Evolutionary conservation across 441 rosid species (phyloP).

Genomic region (Capsella rubella): DNA sequence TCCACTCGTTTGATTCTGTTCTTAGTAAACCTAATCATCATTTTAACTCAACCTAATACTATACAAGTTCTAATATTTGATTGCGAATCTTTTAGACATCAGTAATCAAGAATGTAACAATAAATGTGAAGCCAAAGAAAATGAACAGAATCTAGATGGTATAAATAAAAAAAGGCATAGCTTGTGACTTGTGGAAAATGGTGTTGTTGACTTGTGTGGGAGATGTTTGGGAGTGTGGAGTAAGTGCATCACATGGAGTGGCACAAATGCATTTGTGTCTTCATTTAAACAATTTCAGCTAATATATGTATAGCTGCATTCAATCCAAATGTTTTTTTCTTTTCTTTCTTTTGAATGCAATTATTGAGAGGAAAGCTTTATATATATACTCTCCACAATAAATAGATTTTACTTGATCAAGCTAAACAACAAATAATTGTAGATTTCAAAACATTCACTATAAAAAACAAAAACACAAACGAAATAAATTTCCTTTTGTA

Average conservation of each 20-base stretch:
- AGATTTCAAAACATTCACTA: constrained; percentile 33
- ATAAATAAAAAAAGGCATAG: constrained; percentile 42
- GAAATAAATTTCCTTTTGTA: neutral
- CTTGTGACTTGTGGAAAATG: constrained; percentile 38
- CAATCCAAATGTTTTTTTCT: constrained; percentile 19
- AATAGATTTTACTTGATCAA: constrained; percentile 28
- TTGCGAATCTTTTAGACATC: constrained; percentile 2
- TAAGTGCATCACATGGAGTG: constrained; percentile 40
- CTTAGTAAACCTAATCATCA: too few relatives aligned
- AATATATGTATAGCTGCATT: constrained; percentile 24
- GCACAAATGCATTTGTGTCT: constrained; percentile 38
- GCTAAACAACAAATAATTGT: constrained; percentile 35
- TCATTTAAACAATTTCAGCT: constrained; percentile 9
- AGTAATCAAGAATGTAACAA: constrained; percentile 29
- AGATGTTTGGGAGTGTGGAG: constrained; percentile 23
- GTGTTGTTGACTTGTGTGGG: constrained; percentile 39
- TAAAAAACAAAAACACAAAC: constrained; percentile 13
- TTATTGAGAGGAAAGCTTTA: constrained; percentile 26
- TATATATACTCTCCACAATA: neutral
- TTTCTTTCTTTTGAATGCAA: neutral
- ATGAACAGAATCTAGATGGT: constrained; percentile 37
- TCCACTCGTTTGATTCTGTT: constrained; percentile 5
- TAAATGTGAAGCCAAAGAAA: neutral
- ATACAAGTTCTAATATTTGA: neutral
- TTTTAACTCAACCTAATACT: neutral